Percentiles rank a stretch among this genome's conserved stretches.
These are phyloP conservation scores for Saussurea involucrata DNA, from an alignment of 129 eudicot species.

Conservation along the genomic window DNA sequence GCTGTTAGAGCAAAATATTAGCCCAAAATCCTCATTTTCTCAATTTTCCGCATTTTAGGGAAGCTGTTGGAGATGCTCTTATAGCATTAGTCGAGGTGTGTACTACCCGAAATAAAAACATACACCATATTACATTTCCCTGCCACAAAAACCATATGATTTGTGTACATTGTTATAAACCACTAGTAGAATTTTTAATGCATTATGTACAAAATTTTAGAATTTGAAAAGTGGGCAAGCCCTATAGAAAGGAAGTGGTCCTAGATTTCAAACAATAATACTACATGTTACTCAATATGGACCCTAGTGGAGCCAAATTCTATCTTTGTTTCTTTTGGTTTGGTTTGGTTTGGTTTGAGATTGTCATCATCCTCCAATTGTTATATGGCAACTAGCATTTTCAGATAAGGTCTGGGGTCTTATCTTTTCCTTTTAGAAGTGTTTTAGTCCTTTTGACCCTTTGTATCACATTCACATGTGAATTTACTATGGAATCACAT, in stretches of 20 bases:
- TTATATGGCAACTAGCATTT: constrained; percentile 8
- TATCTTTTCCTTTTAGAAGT: background rate
- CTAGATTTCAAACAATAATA: constrained; percentile 9
- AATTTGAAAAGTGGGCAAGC: background rate
- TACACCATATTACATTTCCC: background rate
- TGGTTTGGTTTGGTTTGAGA: constrained; percentile 14
- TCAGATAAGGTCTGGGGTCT: constrained; percentile 24
- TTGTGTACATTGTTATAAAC: background rate
- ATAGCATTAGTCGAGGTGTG: too few species aligned
- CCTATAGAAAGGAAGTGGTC: constrained; percentile 29
- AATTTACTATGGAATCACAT: background rate
- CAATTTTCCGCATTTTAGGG: too few species aligned
- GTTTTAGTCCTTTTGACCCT: too few species aligned
- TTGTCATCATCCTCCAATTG: constrained; percentile 18
- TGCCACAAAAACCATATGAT: constrained; percentile 12
- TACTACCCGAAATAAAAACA: background rate
- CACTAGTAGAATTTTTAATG: background rate
- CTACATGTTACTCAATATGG: constrained; percentile 16
- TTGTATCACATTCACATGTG: background rate
- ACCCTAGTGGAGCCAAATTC: constrained; percentile 1
- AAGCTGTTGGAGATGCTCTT: too few species aligned
- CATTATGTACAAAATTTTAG: background rate
- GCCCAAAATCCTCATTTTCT: too few species aligned
- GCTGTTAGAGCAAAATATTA: too few species aligned
- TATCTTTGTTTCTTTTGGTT: constrained; percentile 16